Evolutionary conservation across 345 rosid species (phyloP), one percentile per base, ranked within the genome.

Genomic region (Rhizophora apiculata): DNA sequence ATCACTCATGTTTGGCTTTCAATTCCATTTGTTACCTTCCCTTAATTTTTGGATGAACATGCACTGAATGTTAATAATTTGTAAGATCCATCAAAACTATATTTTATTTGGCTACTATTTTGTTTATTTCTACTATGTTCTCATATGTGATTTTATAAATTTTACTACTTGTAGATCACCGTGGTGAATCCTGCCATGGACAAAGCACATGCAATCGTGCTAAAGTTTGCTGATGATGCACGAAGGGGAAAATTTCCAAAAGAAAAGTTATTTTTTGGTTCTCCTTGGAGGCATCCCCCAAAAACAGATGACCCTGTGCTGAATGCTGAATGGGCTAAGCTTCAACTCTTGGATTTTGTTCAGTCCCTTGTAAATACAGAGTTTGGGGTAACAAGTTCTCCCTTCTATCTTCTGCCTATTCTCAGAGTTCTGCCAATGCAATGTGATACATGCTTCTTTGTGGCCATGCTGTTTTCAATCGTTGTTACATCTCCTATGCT

Each of bases 271-370:
- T 83, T 82, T 34, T 96, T 86, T 85, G 99, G 99, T 77, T 87
- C 95, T 77, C 76, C 98, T 65, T 96, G 98, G 98, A 87, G 97
- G 73, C 95, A 96, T 88, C 89, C 96, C 78, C 93, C 97, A 7
- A 72, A 18, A 60, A 72, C 73, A 5, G 76, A 86, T 52, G 80
- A 85, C 74, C 82, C 86, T 48, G 63, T 72, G 60, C 1, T 51
- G 51, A 63, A 64, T 68, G 71, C 72, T 27, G 85, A 74, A 30
- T 90, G 98, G 98, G 97, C 97, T 49, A 89, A 92, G 84, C 86
- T 96, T 80, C 99, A 96, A 76, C 85, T 92, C 46, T 76, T 96
- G 89, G 99, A 92, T 82, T 96, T 89, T 71, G 81, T 96, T 72
- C 96, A 89, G 77, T 85, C 86, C 73, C 81, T 96, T 49, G 86